These are phyloP conservation scores for Odonthalia washingtoniensis DNA, from an alignment of 31 red algal genomes.

Conservation along the genomic window DNA sequence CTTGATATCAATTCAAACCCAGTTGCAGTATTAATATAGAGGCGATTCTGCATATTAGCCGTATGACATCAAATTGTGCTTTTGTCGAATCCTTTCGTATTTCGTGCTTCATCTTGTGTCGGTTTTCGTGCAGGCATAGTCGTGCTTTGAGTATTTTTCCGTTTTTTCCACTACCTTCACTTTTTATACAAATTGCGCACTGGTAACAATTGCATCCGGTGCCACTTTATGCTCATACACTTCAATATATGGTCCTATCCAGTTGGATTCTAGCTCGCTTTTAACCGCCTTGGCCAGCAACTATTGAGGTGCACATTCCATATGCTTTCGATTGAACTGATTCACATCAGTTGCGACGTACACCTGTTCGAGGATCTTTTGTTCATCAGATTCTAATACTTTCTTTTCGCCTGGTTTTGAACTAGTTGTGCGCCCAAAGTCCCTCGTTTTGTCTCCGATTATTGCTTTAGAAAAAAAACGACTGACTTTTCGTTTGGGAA, in stretches of 20 bases:
- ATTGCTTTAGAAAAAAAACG: not conserved
- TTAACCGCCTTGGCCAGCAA: slow-evolving; percentile 25
- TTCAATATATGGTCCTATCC: not conserved
- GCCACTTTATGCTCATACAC: not conserved
- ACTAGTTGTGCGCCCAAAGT: not conserved
- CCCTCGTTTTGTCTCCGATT: not conserved
- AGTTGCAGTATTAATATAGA: not conserved
- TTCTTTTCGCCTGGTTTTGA: not conserved
- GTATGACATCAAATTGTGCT: not conserved
- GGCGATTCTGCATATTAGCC: not conserved
- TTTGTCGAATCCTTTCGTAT: slow-evolving; percentile 10
- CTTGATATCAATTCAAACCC: not conserved
- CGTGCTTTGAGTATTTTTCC: not conserved
- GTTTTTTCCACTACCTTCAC: not conserved
- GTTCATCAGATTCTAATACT: not conserved
- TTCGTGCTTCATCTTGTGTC: not conserved
- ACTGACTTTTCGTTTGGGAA: not conserved
- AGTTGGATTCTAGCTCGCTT: not conserved
- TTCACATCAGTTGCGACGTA: not conserved
- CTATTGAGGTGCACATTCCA: slow-evolving; percentile 15
- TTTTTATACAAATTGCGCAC: not conserved
- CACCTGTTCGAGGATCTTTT: slow-evolving; percentile 18
- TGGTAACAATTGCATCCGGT: not conserved
- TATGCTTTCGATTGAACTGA: not conserved
- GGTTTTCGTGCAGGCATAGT: not conserved